Percentiles rank a stretch among this genome's conserved stretches.
These are phyloP conservation scores for Rutstroemia sp. DNA, from an alignment of 2,329 filamentous ascomycete species.

Conservation along the genomic window DNA sequence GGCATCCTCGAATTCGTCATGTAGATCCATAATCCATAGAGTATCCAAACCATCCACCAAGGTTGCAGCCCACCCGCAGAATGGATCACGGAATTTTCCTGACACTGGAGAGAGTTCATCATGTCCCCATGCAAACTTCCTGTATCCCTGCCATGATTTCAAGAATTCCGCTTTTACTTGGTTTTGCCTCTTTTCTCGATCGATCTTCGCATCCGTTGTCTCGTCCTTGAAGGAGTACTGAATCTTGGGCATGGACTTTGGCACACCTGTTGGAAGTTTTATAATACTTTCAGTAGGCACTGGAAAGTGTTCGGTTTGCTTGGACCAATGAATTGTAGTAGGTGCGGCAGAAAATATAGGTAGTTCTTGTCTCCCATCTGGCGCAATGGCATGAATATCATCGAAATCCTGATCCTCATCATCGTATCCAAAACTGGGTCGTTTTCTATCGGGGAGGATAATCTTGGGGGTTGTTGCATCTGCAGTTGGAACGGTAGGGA, in stretches of 20 bases:
- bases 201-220: slow-evolving; percentile 47
- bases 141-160: slow-evolving; percentile 79
- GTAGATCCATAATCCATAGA: slow-evolving; percentile 78
- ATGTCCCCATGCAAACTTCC: slow-evolving; percentile 70
- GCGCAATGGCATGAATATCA: slow-evolving; percentile 23
- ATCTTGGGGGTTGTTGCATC: slow-evolving; percentile 16
- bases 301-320: slow-evolving; percentile 70
- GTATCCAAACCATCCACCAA: slow-evolving; percentile 78
- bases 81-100: slow-evolving; percentile 64
- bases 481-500: slow-evolving; percentile 2
- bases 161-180: slow-evolving; percentile 67
- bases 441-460: slow-evolving; percentile 22
- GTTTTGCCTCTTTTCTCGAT: slow-evolving; percentile 56
- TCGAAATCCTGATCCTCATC: slow-evolving; percentile 11
- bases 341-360: slow-evolving; percentile 12
- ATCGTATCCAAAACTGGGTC: slow-evolving; percentile 13
- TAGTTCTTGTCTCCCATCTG: slow-evolving; percentile 24
- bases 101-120: slow-evolving; percentile 77
- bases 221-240: slow-evolving; percentile 69
- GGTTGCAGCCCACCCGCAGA: slow-evolving; percentile 87
- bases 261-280: slow-evolving; percentile 62
- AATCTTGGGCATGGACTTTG: slow-evolving; percentile 66
- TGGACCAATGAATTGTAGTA: slow-evolving; percentile 59
- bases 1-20: slow-evolving; percentile 73
- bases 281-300: slow-evolving; percentile 64